Evolutionary conservation across 2,329 filamentous ascomycete genomes (phyloP), one percentile per base, ranked within the genome.

Genomic region (Sclerotinia borealis): DNA sequence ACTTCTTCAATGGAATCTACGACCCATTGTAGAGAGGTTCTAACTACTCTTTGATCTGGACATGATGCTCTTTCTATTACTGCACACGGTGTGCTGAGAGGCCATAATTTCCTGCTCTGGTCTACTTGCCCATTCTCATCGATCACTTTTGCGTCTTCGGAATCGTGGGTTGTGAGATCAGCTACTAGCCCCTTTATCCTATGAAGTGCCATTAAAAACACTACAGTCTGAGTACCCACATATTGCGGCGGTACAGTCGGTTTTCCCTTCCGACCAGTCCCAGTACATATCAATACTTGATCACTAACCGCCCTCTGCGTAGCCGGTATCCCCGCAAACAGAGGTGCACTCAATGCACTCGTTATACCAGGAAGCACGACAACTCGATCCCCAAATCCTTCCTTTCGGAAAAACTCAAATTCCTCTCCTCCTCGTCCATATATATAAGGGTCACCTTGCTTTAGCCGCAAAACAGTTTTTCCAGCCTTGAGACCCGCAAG

Each of bases 341-440:
- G 80, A 0, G 93, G 92, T 11, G 92, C 95, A 63, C 85, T 89
- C 43, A 99, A 79, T 1, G 93, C 92, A 71, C 89, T 93, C 0
- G 95, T 98, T 49, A 99, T 89, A 1, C 95, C 95, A 0, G 95
- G 95, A 2, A 99, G 79, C 0, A 99, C 93, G 0, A 84, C 72
- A 1, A 87, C 80, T 11, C 75, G 78, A 13, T 87, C 85, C 6
- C 81, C 82, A 64, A 88, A 87, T 1, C 92, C 92, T 54, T 89
- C 82, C 3, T 79, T 78, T 2, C 86, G 80, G 81, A 99, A 97
- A 74, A 90, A 96, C 36, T 86, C 84, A 45, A 92, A 91, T 75
- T 99, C 95, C 75, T 99, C 95, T 39, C 92, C 95, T 63, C 95
- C 95, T 45, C 95, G 87, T 45, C 95, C 95, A 76, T 98, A 99